Evolutionary conservation across 1,284 basidiomycete species (phyloP), one percentile per base, ranked within the genome.

Genomic region (Ceratobasidium sp.): DNA sequence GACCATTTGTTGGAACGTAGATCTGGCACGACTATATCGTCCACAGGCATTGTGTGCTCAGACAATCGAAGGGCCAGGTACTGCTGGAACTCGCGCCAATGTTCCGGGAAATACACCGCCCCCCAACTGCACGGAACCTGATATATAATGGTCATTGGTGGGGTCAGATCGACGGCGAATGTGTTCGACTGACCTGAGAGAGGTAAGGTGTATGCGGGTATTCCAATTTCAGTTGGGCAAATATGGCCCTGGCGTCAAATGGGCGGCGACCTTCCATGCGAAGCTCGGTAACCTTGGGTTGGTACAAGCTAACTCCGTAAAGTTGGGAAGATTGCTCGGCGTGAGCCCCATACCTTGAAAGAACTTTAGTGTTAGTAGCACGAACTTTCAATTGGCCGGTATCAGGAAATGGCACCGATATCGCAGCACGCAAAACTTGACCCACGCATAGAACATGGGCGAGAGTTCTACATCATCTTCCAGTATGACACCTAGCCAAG

Each of bases 51-150:
- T 57, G 80, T 79, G 43, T 78, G 70, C 72, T 87, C 84, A 5
- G 87, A 85, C 28, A 93, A 85, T n/a, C 93, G 88, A 32, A 86
- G 79, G 43, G 86, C 78, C 71, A 95, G 87, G 78, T 92, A 95
- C 57, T 84, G 81, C 80, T 95, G 92, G 79, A 95, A 95, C 79
- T 92, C 91, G 75, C 87, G 85, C 93, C 93, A 95, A 76, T 90
- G 89, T 76, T 92, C 87, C 2, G 93, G 93, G 79, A 95, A 95
- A 82, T 94, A 95, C 52, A 93, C 84, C 1, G 92, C 93, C n/a
- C 93, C 93, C 93, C 93, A 95, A 80, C 91, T 93, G 80, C 93
- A 95, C 0, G 93, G 93, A 14, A 94, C 87, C 74, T 91, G 90
- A 0, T 92, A 93, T 43, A 94, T n/a, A n/a, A n/a, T n/a, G n/a